These are phyloP conservation scores for Entomortierella lignicola DNA, from an alignment of 192 early-diverging fungal species.

Conservation along the genomic window DNA sequence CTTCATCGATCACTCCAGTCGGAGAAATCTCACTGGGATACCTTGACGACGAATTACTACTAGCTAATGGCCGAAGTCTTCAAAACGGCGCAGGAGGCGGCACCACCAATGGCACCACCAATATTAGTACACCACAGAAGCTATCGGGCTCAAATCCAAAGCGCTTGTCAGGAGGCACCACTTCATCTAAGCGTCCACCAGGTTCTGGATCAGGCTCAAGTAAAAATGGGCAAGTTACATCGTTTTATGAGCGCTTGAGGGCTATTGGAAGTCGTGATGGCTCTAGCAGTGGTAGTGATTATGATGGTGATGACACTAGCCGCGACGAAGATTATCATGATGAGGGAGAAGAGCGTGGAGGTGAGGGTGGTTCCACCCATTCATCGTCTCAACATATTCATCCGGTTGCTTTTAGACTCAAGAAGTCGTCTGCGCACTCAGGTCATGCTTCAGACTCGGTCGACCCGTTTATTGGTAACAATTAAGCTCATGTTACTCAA, in stretches of 20 bases:
- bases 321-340: slow-evolving; percentile 9
- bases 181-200: slow-evolving; percentile 43
- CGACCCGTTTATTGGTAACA: slow-evolving; percentile 50
- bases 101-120: background rate
- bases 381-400: slow-evolving; percentile 28
- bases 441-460: slow-evolving; percentile 29
- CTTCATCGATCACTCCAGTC: slow-evolving; percentile 29
- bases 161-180: slow-evolving; percentile 20
- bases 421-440: slow-evolving; percentile 39
- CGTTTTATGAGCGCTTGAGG: slow-evolving; percentile 40
- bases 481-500: background rate
- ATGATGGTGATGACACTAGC: background rate
- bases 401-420: slow-evolving; percentile 40
- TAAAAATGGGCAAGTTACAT: slow-evolving; percentile 55
- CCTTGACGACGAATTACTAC: slow-evolving; percentile 32
- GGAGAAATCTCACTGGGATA: slow-evolving; percentile 47
- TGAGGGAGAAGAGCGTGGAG: background rate
- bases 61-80: slow-evolving; percentile 44
- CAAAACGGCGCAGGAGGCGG: slow-evolving; percentile 34
- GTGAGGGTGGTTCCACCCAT: slow-evolving; percentile 16
- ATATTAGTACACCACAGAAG: slow-evolving; percentile 15
- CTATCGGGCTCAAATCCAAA: slow-evolving; percentile 50
- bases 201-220: slow-evolving; percentile 27
- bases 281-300: background rate
- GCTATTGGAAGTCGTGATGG: slow-evolving; percentile 39